phyloP scores from a whole-genome alignment of 495 filamentous ascomycete species.

The Letharia lupina region DNA sequence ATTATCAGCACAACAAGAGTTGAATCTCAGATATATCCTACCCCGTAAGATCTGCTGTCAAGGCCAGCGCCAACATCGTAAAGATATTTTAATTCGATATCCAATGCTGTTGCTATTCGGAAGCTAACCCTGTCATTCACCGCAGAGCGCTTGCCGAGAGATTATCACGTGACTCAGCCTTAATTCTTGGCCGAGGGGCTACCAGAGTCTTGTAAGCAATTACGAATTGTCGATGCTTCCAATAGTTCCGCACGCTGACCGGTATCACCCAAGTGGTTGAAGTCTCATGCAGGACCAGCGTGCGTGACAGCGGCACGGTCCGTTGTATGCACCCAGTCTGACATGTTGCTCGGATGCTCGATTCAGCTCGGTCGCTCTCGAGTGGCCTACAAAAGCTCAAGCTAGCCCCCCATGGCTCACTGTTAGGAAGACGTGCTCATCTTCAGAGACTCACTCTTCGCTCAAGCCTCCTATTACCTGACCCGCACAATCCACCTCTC shows the following conservation, averaged over 20 bases:
- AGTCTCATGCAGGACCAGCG: not conserved
- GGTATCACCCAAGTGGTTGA: not conserved
- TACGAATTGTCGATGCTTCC: too few species aligned
- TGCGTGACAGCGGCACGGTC: not conserved
- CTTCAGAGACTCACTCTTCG: not conserved
- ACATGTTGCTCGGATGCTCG: not conserved
- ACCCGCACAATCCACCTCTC: not conserved
- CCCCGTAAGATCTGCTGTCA: slow-evolving; percentile 26
- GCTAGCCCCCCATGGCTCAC: not conserved
- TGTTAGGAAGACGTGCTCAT: not conserved
- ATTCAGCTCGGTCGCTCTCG: not conserved
- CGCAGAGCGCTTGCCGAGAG: not conserved
- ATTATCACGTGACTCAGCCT: not conserved
- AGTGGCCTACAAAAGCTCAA: not conserved
- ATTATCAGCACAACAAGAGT: slow-evolving; percentile 13
- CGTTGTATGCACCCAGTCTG: too few species aligned
- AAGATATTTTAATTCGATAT: not conserved
- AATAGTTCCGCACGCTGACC: not conserved
- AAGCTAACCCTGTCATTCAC: not conserved
- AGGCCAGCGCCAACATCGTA: slow-evolving; percentile 23
- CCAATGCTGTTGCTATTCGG: not conserved
- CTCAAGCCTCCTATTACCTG: not conserved
- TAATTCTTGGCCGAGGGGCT: not conserved
- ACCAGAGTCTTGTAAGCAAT: too few species aligned
- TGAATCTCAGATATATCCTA: slow-evolving; percentile 2